A percentile compares a stretch with the other conserved stretches of the same genome.
These are phyloP conservation scores for Cardamine resedifolia DNA, from an alignment of 345 rosid genomes.

Conservation along the genomic window DNA sequence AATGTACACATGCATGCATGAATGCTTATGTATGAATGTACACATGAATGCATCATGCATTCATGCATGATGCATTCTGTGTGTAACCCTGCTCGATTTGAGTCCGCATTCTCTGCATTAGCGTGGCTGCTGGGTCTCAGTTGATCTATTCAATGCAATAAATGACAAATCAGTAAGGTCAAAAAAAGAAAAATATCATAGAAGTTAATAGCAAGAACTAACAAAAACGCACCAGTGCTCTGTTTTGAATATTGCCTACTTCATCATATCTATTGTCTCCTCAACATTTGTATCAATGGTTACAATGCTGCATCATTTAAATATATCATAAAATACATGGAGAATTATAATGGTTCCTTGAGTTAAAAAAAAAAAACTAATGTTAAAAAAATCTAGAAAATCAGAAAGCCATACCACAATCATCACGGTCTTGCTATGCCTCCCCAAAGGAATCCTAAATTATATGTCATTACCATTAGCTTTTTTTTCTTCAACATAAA, in stretches of 20 bases:
- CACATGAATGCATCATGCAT: background rate
- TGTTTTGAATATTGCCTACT: slow-evolving; percentile 94
- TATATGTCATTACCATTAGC: slow-evolving; percentile 13
- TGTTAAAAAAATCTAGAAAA: background rate
- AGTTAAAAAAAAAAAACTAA: background rate
- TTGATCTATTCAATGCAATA: slow-evolving; percentile 49
- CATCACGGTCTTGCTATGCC: slow-evolving; percentile 97
- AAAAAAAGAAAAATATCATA: background rate
- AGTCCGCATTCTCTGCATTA: slow-evolving; percentile 33
- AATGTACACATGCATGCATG: too few species aligned
- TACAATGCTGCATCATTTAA: too few species aligned
- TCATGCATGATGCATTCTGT: too few species aligned
- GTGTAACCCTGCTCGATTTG: too few species aligned
- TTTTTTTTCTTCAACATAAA: too few species aligned
- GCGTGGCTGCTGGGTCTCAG: slow-evolving; percentile 78
- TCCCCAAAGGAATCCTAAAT: slow-evolving; percentile 89
- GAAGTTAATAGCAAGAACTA: slow-evolving; percentile 11
- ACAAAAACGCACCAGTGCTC: slow-evolving; percentile 68
- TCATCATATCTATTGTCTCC: slow-evolving; percentile 88
- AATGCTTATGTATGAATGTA: background rate
- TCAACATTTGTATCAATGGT: slow-evolving; percentile 31
- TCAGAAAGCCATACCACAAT: slow-evolving; percentile 66
- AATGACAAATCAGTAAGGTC: background rate
- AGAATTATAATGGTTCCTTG: slow-evolving; percentile 37
- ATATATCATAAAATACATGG: too few species aligned